These are phyloP conservation scores for Podaxis rugospora DNA, from an alignment of 768 basidiomycete genomes.

Conservation along the genomic window DNA sequence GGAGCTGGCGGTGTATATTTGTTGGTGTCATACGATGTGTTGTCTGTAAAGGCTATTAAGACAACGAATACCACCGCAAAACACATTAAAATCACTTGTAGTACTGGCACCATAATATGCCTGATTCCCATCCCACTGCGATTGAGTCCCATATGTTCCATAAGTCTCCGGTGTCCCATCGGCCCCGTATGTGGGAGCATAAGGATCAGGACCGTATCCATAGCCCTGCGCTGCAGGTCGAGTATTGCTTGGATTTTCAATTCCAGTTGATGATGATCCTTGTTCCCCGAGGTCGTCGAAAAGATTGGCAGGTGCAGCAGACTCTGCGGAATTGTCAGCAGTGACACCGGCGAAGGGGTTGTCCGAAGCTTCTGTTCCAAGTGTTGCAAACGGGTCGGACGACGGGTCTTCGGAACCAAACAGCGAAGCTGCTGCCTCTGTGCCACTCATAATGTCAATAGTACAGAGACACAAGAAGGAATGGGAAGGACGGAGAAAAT, in stretches of 20 bases:
- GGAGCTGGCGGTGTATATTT: slow-evolving; percentile 8
- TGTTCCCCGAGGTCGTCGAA: not conserved
- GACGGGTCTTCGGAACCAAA: slow-evolving; percentile 65
- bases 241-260: not conserved
- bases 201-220: not conserved
- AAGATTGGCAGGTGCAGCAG: not conserved
- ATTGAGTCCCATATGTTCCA: not conserved
- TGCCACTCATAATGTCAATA: slow-evolving; percentile 45
- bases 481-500: not conserved
- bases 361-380: slow-evolving; percentile 32
- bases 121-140: not conserved
- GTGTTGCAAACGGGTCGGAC: slow-evolving; percentile 60
- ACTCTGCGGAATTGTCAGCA: not conserved
- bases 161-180: not conserved
- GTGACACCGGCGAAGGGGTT: slow-evolving; percentile 4
- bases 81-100: not conserved
- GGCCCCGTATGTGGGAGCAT: not conserved
- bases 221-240: not conserved
- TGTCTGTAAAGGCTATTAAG: not conserved
- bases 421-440: slow-evolving; percentile 78
- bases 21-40: not conserved
- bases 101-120: not conserved
- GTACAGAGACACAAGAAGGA: not conserved
- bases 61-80: not conserved
- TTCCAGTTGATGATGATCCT: not conserved